A percentile compares a stretch with the other conserved stretches of the same genome.
phyloP scores from a whole-genome alignment of 202 grass and related monocot genomes.

The Eragrostis tef region DNA sequence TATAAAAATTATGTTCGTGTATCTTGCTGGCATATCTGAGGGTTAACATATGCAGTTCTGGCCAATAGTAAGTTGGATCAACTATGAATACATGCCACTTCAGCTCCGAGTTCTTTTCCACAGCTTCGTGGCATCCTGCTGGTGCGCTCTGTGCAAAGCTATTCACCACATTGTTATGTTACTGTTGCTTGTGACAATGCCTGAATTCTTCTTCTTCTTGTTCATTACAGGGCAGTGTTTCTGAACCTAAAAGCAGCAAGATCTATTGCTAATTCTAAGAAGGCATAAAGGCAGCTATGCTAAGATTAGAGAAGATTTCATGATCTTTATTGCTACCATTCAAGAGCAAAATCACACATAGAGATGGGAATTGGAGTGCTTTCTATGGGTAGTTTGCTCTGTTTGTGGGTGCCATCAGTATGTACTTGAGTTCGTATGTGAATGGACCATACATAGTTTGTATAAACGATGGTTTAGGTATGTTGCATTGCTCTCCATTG shows the following conservation, averaged over 20 bases:
- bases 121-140: slow-evolving; percentile 84
- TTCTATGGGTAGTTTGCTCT: background rate
- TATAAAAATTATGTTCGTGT: background rate
- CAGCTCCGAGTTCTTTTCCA: slow-evolving; percentile 88
- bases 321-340: background rate
- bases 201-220: background rate
- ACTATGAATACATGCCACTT: slow-evolving; percentile 93
- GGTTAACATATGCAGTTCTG: slow-evolving; percentile 66
- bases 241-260: slow-evolving; percentile 87
- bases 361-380: background rate
- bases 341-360: background rate
- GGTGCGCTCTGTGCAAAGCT: slow-evolving; percentile 43
- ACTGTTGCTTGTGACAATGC: background rate
- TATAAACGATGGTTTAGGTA: too few relatives aligned
- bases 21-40: background rate
- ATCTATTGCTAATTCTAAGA: slow-evolving; percentile 64
- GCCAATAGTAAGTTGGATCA: slow-evolving; percentile 87
- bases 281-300: slow-evolving; percentile 44
- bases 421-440: too few relatives aligned
- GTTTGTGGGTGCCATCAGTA: background rate
- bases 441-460: too few relatives aligned
- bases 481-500: too few relatives aligned
- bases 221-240: slow-evolving; percentile 69
- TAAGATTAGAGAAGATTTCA: background rate
- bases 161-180: background rate